Conservation (phyloP, 2,329 filamentous ascomycete species). For the Myriosclerotinia duriaeana region DNA sequence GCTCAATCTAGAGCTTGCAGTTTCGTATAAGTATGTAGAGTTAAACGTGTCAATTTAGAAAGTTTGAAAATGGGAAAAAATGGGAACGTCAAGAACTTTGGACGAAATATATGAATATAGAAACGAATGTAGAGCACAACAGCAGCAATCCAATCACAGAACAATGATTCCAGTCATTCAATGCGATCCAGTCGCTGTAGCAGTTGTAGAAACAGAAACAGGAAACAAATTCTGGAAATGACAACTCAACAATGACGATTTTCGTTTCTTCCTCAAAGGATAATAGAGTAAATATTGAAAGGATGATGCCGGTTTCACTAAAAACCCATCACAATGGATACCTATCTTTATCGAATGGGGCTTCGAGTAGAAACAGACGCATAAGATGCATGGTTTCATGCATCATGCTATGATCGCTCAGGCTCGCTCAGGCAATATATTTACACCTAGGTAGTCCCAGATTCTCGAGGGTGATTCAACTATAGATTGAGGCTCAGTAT, state of each 20-base stretch:
- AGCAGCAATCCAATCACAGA: neutral
- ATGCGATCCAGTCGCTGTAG: conserved; percentile 1
- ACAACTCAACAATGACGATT: conserved; percentile 12
- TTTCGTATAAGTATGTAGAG: conserved; percentile 5
- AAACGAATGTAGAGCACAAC: neutral
- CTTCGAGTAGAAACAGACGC: neutral
- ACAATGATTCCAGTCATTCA: conserved; percentile 10
- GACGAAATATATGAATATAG: conserved; percentile 19
- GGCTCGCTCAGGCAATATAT: conserved; percentile 7
- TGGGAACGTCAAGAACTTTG: neutral
- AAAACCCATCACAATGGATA: conserved; percentile 2
- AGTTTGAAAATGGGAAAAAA: neutral
- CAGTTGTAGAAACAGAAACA: neutral
- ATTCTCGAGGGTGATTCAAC: conserved; percentile 5
- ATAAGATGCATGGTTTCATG: conserved; percentile 9
- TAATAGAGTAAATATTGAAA: conserved; percentile 7
- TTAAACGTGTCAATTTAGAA: neutral
- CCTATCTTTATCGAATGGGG: neutral
- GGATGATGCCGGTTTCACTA: conserved; percentile 19
- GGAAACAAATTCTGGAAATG: neutral
- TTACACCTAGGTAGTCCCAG: conserved; percentile 3
- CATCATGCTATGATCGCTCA: conserved; percentile 19
- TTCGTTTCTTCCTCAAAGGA: conserved; percentile 1
- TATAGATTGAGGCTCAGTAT: neutral
- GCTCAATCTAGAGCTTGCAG: conserved; percentile 4